Evolutionary conservation across 768 basidiomycete genomes (phyloP).

Genomic region (Suillus fuscotomentosus): DNA sequence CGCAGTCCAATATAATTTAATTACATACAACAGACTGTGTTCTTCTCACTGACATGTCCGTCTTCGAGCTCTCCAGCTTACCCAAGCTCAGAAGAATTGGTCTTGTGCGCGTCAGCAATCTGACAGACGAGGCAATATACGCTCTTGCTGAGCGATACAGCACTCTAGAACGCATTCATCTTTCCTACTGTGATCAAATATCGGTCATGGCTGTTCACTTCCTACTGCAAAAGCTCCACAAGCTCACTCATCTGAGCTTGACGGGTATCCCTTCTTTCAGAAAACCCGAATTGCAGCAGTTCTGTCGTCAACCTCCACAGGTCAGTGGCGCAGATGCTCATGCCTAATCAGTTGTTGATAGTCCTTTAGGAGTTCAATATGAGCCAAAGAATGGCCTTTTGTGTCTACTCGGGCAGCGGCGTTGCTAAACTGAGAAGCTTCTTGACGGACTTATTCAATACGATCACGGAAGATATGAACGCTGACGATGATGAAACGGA

Average conservation of each 20-base stretch:
- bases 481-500: slow-evolving; percentile 67
- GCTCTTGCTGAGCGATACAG: slow-evolving; percentile 82
- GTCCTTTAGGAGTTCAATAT: slow-evolving; percentile 79
- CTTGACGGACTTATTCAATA: slow-evolving; percentile 73
- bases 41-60: slow-evolving; percentile 88
- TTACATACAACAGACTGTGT: slow-evolving; percentile 61
- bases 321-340: slow-evolving; percentile 43
- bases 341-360: slow-evolving; percentile 6
- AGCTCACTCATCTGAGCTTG: slow-evolving; percentile 90
- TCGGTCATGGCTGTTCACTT: slow-evolving; percentile 89
- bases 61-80: slow-evolving; percentile 84
- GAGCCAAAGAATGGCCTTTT: slow-evolving; percentile 86
- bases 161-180: slow-evolving; percentile 91
- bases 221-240: slow-evolving; percentile 84
- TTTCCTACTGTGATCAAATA: slow-evolving; percentile 97
- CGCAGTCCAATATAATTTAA: not conserved
- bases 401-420: slow-evolving; percentile 94
- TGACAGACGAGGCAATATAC: slow-evolving; percentile 93
- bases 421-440: slow-evolving; percentile 80
- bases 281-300: slow-evolving; percentile 79
- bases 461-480: slow-evolving; percentile 68
- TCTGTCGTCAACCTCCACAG: slow-evolving; percentile 84
- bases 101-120: slow-evolving; percentile 86
- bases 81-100: slow-evolving; percentile 93
- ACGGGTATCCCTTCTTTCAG: slow-evolving; percentile 97